Evolutionary conservation across 331 rosid genomes (phyloP).

Genomic region (Rhamnella rubrinervis): DNA sequence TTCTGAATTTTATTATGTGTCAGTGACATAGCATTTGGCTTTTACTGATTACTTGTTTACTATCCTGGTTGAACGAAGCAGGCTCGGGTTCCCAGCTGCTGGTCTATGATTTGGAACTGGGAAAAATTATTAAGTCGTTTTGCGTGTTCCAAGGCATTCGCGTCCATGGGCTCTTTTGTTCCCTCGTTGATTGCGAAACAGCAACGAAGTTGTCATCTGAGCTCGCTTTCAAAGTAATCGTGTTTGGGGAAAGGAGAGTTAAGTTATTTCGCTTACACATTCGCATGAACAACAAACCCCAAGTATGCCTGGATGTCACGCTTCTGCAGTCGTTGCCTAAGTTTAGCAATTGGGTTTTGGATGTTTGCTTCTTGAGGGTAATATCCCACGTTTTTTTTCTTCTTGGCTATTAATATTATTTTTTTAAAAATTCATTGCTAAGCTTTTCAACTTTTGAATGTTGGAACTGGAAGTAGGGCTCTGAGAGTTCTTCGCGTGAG

Average conservation of each 20-base stretch:
- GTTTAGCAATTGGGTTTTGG: conserved; percentile 78
- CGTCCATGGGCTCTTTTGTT: conserved; percentile 69
- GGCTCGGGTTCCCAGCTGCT: conserved; percentile 82
- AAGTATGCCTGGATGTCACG: conserved; percentile 25
- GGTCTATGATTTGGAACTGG: conserved; percentile 54
- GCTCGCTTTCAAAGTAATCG: conserved; percentile 38
- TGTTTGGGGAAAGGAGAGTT: conserved; percentile 77
- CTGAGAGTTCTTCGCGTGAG: conserved; percentile 33
- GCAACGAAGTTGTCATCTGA: conserved; percentile 5
- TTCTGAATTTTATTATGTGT: conserved; percentile 1
- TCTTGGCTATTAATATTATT: background rate
- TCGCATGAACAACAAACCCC: conserved; percentile 30
- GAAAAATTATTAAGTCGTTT: conserved; percentile 39
- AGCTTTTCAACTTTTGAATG: background rate
- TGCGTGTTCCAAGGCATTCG: conserved; percentile 83
- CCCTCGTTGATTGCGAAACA: background rate
- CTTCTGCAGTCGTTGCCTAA: conserved; percentile 57
- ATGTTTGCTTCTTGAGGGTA: conserved; percentile 78
- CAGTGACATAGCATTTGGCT: background rate
- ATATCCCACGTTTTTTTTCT: background rate
- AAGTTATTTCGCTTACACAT: conserved; percentile 49
- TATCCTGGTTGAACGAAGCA: conserved; percentile 11
- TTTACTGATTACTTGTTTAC: conserved; percentile 3
- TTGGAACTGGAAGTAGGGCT: conserved; percentile 38
- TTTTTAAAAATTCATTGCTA: background rate